Conservation (phyloP, 331 rosid genomes). For the Malus hybrid region DNA sequence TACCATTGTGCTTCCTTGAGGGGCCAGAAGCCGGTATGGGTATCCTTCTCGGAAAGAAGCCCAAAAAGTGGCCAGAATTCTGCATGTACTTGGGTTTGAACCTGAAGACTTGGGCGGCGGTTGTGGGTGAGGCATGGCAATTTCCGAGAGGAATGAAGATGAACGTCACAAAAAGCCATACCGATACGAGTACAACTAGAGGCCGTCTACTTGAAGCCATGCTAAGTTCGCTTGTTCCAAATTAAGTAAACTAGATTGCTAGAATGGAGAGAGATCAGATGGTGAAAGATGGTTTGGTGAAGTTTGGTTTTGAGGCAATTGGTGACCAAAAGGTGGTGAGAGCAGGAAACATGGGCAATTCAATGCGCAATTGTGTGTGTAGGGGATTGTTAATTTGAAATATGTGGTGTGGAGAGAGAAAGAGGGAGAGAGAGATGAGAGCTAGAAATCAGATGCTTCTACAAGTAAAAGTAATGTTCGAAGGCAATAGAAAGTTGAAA, state of each 20-base stretch:
- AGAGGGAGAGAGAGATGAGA: constrained; percentile 9
- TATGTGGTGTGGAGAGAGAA: background rate
- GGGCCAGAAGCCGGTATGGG: constrained; percentile 90
- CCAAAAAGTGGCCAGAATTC: constrained; percentile 61
- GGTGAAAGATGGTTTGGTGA: background rate
- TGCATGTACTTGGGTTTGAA: constrained; percentile 37
- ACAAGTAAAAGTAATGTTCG: constrained; percentile 32
- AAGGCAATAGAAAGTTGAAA: constrained; percentile 53
- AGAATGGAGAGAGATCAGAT: background rate
- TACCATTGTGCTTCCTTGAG: constrained; percentile 89
- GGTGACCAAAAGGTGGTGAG: constrained; percentile 20
- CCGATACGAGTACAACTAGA: constrained; percentile 14
- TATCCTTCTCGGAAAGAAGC: constrained; percentile 74
- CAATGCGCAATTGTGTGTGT: constrained; percentile 14
- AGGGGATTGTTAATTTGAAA: constrained; percentile 11
- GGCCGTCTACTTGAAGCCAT: constrained; percentile 46
- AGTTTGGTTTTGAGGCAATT: constrained; percentile 5
- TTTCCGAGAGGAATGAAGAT: constrained; percentile 18
- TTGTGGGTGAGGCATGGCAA: constrained; percentile 45
- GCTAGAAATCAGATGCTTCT: constrained; percentile 52
- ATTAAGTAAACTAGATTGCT: background rate
- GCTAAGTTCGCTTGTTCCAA: background rate
- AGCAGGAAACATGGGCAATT: constrained; percentile 23
- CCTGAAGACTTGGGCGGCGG: constrained; percentile 38
- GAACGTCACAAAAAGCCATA: constrained; percentile 33